Conservation (phyloP, 1,284 basidiomycete species). For the Entoloma clypeatum region DNA sequence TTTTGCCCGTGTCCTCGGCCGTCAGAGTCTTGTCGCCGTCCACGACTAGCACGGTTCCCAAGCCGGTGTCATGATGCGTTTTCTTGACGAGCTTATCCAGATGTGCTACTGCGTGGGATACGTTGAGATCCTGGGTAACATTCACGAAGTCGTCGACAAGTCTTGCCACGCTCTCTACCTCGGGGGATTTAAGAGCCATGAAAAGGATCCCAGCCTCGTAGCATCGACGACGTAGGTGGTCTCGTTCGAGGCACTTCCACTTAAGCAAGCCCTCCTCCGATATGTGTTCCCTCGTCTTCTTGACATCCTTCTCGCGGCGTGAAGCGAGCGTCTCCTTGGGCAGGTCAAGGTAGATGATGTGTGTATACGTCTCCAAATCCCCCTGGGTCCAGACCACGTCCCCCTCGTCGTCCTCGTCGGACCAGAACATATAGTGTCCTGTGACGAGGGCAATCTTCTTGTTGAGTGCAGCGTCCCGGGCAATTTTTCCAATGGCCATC, state of each 20-base stretch:
- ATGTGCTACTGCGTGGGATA: constrained; percentile 15
- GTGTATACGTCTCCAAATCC: constrained; percentile 19
- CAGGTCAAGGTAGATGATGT: constrained; percentile 23
- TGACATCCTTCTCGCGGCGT: constrained; percentile 17
- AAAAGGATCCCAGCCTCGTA: constrained; percentile 20
- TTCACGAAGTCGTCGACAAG: constrained; percentile 18
- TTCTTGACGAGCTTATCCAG: constrained; percentile 18
- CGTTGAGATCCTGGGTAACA: constrained; percentile 18
- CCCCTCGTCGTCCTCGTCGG: constrained; percentile 14
- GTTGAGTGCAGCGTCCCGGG: constrained; percentile 14
- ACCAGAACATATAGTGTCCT: constrained; percentile 24
- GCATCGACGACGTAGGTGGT: constrained; percentile 20
- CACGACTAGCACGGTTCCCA: constrained; percentile 18
- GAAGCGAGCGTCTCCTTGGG: constrained; percentile 15
- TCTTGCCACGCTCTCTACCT: constrained; percentile 13
- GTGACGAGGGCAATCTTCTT: constrained; percentile 20
- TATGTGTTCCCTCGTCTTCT: constrained; percentile 13
- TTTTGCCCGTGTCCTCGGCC: constrained; percentile 20
- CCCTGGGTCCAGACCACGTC: constrained; percentile 18
- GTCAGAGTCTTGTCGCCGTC: constrained; percentile 23
- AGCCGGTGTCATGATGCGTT: constrained; percentile 9
- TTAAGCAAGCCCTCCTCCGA: constrained; percentile 18
- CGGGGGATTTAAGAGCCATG: constrained; percentile 11
- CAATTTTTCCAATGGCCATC: constrained; percentile 20
- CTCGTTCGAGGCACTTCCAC: constrained; percentile 20